Conservation (phyloP, 1,284 basidiomycete genomes). For the Sanguinoderma infundibulare region DNA sequence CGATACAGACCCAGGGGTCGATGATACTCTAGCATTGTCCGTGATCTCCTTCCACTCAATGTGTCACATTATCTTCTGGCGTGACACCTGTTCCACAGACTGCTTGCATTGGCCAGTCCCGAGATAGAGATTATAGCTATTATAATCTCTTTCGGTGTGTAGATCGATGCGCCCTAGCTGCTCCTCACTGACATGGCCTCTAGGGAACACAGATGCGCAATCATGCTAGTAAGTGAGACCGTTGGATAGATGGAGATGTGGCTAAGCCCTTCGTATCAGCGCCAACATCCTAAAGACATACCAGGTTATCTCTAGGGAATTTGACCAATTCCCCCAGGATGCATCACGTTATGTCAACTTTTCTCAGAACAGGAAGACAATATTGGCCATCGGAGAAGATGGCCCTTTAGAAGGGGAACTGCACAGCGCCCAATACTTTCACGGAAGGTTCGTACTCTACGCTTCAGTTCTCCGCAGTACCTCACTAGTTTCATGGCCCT, state of each 20-base stretch:
- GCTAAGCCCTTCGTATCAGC: conserved; percentile 39
- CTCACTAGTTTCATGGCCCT: background rate
- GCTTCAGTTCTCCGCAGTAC: background rate
- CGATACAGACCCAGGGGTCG: conserved; percentile 89
- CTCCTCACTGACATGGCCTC: background rate
- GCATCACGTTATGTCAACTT: conserved; percentile 66
- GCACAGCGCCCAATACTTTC: conserved; percentile 89
- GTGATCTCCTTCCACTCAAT: conserved; percentile 5
- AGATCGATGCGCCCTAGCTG: background rate
- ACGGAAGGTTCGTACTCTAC: conserved; percentile 58
- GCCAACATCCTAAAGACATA: conserved; percentile 83
- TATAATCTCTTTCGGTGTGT: conserved; percentile 77
- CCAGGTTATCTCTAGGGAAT: conserved; percentile 69
- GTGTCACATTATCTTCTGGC: conserved; percentile 17
- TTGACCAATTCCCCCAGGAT: conserved; percentile 62
- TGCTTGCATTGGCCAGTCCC: conserved; percentile 75
- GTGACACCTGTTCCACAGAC: conserved; percentile 35
- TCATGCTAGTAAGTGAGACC: conserved; percentile 56
- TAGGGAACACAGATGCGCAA: conserved; percentile 74
- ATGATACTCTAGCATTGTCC: conserved; percentile 82
- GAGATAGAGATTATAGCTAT: conserved; percentile 82
- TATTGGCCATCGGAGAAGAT: conserved; percentile 70
- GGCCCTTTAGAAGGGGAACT: conserved; percentile 78
- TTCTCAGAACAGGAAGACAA: conserved; percentile 50
- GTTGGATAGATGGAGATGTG: background rate